These are phyloP conservation scores for Claviceps spartinae DNA, from an alignment of 2,329 filamentous ascomycete species.

Conservation along the genomic window DNA sequence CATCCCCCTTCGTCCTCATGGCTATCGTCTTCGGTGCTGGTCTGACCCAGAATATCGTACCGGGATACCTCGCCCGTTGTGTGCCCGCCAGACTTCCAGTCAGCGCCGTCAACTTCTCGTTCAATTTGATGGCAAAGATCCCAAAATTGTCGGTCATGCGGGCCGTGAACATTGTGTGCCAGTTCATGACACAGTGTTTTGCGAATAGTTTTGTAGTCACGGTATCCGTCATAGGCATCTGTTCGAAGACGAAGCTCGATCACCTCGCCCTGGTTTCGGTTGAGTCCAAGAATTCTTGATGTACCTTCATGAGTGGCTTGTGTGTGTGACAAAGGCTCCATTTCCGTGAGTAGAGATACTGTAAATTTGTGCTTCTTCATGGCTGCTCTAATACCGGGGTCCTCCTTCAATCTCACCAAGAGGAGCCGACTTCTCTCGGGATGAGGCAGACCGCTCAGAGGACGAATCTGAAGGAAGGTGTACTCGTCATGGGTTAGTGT, in stretches of 20 bases:
- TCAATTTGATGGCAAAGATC: constrained; percentile 77
- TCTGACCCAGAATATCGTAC: constrained; percentile 37
- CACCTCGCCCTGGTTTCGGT: constrained; percentile 75
- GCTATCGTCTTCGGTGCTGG: constrained; percentile 36
- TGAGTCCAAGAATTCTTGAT: constrained; percentile 71
- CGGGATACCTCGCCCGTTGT: constrained; percentile 51
- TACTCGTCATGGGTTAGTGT: constrained; percentile 43
- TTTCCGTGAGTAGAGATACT: constrained; percentile 81
- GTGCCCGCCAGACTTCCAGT: constrained; percentile 62
- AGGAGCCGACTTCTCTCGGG: constrained; percentile 58
- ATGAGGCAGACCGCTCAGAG: constrained; percentile 64
- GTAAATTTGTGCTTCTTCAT: constrained; percentile 80
- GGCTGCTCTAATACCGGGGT: constrained; percentile 69
- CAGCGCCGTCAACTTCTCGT: constrained; percentile 64
- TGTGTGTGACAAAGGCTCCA: constrained; percentile 81
- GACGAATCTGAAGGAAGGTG: constrained; percentile 67
- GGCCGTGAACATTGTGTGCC: constrained; percentile 76
- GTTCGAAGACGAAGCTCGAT: constrained; percentile 87
- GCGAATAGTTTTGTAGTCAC: constrained; percentile 83
- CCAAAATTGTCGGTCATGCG: constrained; percentile 85
- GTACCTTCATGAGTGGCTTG: constrained; percentile 53
- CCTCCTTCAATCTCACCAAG: constrained; percentile 61
- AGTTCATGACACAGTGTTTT: constrained; percentile 92
- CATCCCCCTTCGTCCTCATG: constrained; percentile 60
- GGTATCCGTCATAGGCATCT: constrained; percentile 84